phyloP scores from a whole-genome alignment of 805 yeast genomes.

The Cyberlindnera misumaiensis region DNA sequence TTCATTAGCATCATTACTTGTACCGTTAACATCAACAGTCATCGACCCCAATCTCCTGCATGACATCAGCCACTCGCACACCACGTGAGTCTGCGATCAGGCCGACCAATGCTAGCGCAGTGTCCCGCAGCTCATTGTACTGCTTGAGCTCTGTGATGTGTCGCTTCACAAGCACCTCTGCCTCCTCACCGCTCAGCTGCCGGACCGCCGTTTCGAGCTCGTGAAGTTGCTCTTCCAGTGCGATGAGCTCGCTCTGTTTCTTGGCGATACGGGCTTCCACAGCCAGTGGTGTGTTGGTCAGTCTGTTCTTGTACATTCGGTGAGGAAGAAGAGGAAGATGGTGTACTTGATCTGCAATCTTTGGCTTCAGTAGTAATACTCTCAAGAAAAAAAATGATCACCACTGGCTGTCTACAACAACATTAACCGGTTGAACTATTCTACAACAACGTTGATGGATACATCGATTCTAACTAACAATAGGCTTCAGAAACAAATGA shows the following conservation, averaged over 20 bases:
- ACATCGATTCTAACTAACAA: background rate
- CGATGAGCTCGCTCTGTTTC: constrained; percentile 5
- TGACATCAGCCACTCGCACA: constrained; percentile 38
- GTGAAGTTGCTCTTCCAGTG: constrained; percentile 4
- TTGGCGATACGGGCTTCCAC: constrained; percentile 6
- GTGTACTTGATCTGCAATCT: no score
- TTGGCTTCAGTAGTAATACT: no score
- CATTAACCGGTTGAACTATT: no score
- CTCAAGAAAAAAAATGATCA: no score
- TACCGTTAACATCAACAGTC: background rate
- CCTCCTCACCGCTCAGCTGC: constrained; percentile 24
- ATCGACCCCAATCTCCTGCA: constrained; percentile 44
- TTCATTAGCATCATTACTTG: no score
- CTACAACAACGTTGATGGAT: no score
- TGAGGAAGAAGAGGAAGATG: no score
- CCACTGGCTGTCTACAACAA: no score
- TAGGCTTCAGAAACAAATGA: constrained; percentile 15
- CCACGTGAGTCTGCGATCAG: constrained; percentile 55
- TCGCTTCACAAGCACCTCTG: constrained; percentile 38
- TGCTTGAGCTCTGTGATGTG: constrained; percentile 48
- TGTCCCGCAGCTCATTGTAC: constrained; percentile 60
- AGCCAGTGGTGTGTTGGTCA: constrained; percentile 1
- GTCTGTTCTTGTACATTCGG: constrained; percentile 6
- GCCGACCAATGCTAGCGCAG: constrained; percentile 48
- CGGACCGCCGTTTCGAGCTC: constrained; percentile 7